These are phyloP conservation scores for Mycosphaerella sp. DNA, from an alignment of 2,329 filamentous ascomycete genomes.

Conservation along the genomic window DNA sequence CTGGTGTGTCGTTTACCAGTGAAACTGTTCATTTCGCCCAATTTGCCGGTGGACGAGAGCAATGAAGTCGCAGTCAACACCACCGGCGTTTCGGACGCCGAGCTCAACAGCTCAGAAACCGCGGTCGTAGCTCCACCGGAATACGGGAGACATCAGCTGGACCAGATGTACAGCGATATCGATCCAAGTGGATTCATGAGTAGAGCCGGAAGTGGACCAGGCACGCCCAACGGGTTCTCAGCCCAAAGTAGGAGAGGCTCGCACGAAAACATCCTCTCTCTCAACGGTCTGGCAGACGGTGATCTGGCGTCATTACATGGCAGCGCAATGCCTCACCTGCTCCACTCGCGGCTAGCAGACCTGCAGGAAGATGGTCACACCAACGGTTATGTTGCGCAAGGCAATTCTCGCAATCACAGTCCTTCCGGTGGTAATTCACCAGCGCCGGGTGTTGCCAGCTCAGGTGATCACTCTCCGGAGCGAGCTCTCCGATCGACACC, in stretches of 20 bases:
- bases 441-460: slow-evolving; percentile 22
- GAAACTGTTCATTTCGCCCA: slow-evolving; percentile 92
- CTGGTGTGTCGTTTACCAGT: slow-evolving; percentile 85
- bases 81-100: slow-evolving; percentile 35
- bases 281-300: slow-evolving; percentile 49
- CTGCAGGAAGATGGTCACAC: slow-evolving; percentile 41
- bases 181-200: slow-evolving; percentile 70
- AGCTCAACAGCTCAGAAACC: slow-evolving; percentile 48
- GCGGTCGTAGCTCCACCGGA: slow-evolving; percentile 74
- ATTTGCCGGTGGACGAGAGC: slow-evolving; percentile 79
- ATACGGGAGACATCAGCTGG: slow-evolving; percentile 84
- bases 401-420: slow-evolving; percentile 26
- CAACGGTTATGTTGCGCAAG: slow-evolving; percentile 26
- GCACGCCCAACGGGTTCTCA: slow-evolving; percentile 63
- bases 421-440: slow-evolving; percentile 32
- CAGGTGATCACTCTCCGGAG: slow-evolving; percentile 22
- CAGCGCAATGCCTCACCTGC: slow-evolving; percentile 50
- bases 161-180: slow-evolving; percentile 83
- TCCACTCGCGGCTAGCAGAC: slow-evolving; percentile 63
- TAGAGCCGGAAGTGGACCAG: slow-evolving; percentile 46
- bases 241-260: slow-evolving; percentile 67
- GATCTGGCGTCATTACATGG: slow-evolving; percentile 37
- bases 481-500: slow-evolving; percentile 13
- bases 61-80: slow-evolving; percentile 62
- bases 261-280: slow-evolving; percentile 66